These are phyloP conservation scores for Cicer bijugum DNA, from an alignment of 306 rosid species.

Conservation along the genomic window DNA sequence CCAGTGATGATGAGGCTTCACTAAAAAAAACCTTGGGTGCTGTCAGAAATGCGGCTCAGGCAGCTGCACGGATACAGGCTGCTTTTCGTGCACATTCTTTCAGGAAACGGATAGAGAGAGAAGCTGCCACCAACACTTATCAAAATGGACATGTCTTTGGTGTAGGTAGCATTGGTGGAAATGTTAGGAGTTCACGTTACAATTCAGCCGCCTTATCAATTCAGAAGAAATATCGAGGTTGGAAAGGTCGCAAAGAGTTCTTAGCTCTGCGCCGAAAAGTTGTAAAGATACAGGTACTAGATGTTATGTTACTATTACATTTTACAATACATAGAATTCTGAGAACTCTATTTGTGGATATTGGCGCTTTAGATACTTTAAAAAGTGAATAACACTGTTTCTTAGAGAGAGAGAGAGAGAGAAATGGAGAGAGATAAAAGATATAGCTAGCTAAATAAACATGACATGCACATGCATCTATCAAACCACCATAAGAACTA, in stretches of 20 bases:
- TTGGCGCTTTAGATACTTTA: conserved; percentile 4
- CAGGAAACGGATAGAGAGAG: conserved; percentile 58
- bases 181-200: conserved; percentile 19
- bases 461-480: conserved; percentile 3
- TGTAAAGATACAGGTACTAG: conserved; percentile 85
- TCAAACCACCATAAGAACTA: conserved; percentile 22
- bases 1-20: conserved; percentile 62
- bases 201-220: conserved; percentile 87
- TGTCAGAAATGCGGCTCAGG: conserved; percentile 84
- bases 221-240: conserved; percentile 92
- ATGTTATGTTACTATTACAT: conserved; percentile 32
- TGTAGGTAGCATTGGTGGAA: conserved; percentile 47
- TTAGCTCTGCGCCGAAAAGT: conserved; percentile 79
- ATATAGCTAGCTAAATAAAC: neutral
- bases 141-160: conserved; percentile 55
- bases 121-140: conserved; percentile 38
- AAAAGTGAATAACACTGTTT: neutral
- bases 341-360: conserved; percentile 23
- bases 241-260: conserved; percentile 83
- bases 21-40: conserved; percentile 72
- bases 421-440: neutral
- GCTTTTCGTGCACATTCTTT: conserved; percentile 94
- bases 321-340: conserved; percentile 26
- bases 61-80: conserved; percentile 91
- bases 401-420: neutral